Base-by-base conservation (phyloP, 371 early-diverging fungal species). In the Mucor velutinosus region DNA sequence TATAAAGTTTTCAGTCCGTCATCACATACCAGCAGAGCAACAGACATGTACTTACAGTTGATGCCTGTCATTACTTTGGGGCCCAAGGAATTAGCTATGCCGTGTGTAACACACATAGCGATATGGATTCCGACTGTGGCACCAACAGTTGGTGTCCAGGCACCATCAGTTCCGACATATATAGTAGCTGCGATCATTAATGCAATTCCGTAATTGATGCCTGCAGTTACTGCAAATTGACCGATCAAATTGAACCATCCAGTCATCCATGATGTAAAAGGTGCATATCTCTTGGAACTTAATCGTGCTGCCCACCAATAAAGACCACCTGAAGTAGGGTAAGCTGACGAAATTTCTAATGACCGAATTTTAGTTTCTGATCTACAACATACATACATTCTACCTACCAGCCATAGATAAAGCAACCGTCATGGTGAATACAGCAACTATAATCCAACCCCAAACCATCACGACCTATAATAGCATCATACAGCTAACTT, bases 291-390 rank as follows among this genome's bases (percentile, higher is more conserved):
- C 37, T 59, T 72, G 7, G 71, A 61, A 56, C 73, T 73, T 55
- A 80, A 60, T 17, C 69, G 66, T n/a, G 84, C 84, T 19, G 88
- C 79, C 85, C 86, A 90, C 77, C 80, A 90, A 71, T 91, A 90
- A 39, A 90, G 77, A 8, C 88, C 89, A 33, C 92, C 92, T n/a
- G 83, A 78, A 29, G 89, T 89, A 30, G 90, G 90, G 67, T 81
- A 89, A 7, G 90, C 82, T 23, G 83, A 82, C 59, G 88, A 88
- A 61, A 90, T 91, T 78, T 91, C 92, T 79, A 37, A 27, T 49
- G 33, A 7, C 35, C 27, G 8, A 27, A 60, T 5, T 49, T 14
- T 23, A 6, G 5, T 25, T 29, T 30, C 27, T 35, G 35, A 29
- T 49, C 58, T 39, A 39, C 45, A n/a, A 49, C 23, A 49, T 23